Evolutionary conservation across 148 eudicot species (phyloP).

Genomic region (Euryodendron excelsum): DNA sequence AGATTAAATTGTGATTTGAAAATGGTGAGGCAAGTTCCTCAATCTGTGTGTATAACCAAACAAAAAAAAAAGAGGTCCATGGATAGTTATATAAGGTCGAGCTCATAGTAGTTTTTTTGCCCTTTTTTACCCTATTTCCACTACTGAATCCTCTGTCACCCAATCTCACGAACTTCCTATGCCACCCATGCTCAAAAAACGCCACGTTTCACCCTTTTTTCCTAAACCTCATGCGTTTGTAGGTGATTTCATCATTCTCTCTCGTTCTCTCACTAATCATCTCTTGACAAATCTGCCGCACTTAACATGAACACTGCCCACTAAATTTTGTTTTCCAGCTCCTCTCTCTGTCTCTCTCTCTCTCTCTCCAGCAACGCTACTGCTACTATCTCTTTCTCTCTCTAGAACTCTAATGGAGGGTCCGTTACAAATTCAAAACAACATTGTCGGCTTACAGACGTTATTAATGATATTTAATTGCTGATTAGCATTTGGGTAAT

Average conservation of each 20-base stretch:
- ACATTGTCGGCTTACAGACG: constrained; percentile 30
- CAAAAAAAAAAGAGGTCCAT: neutral
- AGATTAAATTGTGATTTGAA: neutral
- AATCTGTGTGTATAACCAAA: neutral
- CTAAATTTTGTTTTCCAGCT: neutral
- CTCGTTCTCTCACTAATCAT: neutral
- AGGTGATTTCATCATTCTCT: neutral
- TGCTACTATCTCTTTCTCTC: neutral
- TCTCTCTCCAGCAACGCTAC: neutral
- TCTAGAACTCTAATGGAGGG: neutral
- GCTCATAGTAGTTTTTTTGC: neutral
- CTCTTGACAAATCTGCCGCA: neutral
- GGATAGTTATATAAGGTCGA: neutral
- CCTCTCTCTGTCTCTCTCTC: neutral
- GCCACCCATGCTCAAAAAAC: neutral
- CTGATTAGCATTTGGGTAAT: constrained; percentile 12
- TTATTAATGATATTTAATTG: constrained; percentile 14
- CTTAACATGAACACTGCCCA: neutral
- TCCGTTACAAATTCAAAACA: constrained; percentile 28
- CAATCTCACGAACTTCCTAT: neutral
- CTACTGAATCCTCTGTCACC: neutral
- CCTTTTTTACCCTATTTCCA: neutral
- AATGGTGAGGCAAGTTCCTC: neutral
- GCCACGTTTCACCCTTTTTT: neutral
- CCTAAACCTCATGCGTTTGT: neutral